A percentile compares a stretch with the other conserved stretches of the same genome.
These are phyloP conservation scores for Anthracocystis panici-leucophaei DNA, from an alignment of 1,284 basidiomycete species.

Conservation along the genomic window DNA sequence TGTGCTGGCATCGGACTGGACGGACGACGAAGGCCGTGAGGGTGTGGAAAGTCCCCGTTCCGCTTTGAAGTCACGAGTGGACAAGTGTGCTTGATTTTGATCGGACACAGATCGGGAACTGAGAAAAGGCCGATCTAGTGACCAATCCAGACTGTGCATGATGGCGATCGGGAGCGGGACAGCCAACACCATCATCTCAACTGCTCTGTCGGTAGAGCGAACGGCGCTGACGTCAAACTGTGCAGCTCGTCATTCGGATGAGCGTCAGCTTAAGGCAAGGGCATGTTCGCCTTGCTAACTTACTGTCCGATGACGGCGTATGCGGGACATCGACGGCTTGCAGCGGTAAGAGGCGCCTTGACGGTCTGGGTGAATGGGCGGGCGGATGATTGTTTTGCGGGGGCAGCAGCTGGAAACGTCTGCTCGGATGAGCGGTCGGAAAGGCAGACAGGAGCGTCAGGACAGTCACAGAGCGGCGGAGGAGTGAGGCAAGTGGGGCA, in stretches of 20 bases:
- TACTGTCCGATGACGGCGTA: slow-evolving; percentile 24
- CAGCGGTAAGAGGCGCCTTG: slow-evolving; percentile 4
- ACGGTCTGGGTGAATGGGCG: background rate
- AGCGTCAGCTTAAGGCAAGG: slow-evolving; percentile 31
- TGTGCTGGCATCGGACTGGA: slow-evolving; percentile 7
- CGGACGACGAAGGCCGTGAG: slow-evolving; percentile 33
- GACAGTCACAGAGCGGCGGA: background rate
- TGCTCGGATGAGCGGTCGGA: background rate
- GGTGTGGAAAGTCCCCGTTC: background rate
- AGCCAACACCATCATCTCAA: slow-evolving; percentile 13
- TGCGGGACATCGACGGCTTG: slow-evolving; percentile 27
- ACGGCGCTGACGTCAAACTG: slow-evolving; percentile 17
- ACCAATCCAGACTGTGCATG: background rate
- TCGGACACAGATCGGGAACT: slow-evolving; percentile 15
- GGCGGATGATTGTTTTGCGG: slow-evolving; percentile 21
- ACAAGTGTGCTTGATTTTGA: slow-evolving; percentile 10
- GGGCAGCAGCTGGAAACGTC: slow-evolving; percentile 13
- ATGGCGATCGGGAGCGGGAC: slow-evolving; percentile 10
- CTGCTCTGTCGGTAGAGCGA: background rate
- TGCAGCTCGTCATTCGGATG: background rate
- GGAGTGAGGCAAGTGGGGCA: background rate
- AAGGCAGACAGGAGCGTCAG: background rate
- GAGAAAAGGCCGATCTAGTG: background rate
- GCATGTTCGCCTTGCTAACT: too few species aligned
- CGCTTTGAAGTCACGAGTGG: background rate